Conservation (phyloP, 345 rosid species). For the Raphanus raphanistrum region DNA sequence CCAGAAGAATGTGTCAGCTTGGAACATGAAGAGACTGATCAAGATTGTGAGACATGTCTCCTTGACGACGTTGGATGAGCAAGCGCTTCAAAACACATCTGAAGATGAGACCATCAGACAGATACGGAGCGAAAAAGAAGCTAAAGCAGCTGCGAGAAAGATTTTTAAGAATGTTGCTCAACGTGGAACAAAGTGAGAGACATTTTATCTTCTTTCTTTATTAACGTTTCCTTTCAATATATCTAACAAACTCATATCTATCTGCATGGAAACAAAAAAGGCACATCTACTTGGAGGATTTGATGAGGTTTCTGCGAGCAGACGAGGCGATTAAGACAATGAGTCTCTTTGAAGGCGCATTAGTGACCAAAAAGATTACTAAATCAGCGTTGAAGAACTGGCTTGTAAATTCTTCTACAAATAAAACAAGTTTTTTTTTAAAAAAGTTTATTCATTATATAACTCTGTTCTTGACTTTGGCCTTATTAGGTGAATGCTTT, state of each 20-base stretch:
- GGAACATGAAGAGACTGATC: conserved; percentile 97
- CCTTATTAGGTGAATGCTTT: conserved; percentile 75
- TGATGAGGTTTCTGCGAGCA: conserved; percentile 74
- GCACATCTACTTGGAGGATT: conserved; percentile 64
- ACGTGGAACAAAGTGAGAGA: conserved; percentile 53
- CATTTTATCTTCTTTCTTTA: background rate
- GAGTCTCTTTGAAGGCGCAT: conserved; percentile 68
- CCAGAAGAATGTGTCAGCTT: conserved; percentile 78
- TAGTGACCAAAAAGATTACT: conserved; percentile 55
- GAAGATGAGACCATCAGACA: conserved; percentile 61
- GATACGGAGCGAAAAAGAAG: conserved; percentile 77
- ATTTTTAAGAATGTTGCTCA: conserved; percentile 73
- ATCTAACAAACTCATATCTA: conserved; percentile 48
- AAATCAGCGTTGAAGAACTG: conserved; percentile 68
- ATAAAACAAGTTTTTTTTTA: background rate
- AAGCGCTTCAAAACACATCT: conserved; percentile 36
- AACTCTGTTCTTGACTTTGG: conserved; percentile 33
- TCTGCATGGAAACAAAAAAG: conserved; percentile 48
- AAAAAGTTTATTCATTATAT: conserved; percentile 1
- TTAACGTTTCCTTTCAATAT: background rate
- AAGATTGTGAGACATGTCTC: conserved; percentile 75
- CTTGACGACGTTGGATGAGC: conserved; percentile 79
- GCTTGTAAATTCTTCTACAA: conserved; percentile 54
- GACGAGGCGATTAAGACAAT: conserved; percentile 78
- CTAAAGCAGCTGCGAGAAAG: conserved; percentile 85